These are phyloP conservation scores for Rhodotorula sphaerocarpa DNA, from an alignment of 768 basidiomycete species.

Conservation along the genomic window DNA sequence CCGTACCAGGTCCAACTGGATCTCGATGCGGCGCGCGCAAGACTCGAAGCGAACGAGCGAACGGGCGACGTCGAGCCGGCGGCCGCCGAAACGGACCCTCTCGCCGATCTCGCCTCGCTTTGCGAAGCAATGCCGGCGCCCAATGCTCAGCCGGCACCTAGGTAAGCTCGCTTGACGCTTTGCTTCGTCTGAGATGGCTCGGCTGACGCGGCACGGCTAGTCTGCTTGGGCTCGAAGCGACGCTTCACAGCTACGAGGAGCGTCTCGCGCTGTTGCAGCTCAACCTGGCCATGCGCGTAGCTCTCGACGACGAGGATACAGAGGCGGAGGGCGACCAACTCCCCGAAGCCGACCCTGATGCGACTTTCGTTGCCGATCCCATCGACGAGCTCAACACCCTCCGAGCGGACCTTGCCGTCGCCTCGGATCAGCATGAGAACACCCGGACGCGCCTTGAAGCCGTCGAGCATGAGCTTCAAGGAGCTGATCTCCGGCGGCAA, in stretches of 20 bases:
- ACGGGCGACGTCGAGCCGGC: background rate
- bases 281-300: slow-evolving; percentile 22
- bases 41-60: no score
- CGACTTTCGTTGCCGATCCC: background rate
- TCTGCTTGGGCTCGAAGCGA: slow-evolving; percentile 2
- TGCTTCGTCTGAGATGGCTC: no score
- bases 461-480: no score
- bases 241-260: slow-evolving; percentile 8
- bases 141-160: slow-evolving; percentile 3
- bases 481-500: no score
- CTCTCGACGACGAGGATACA: slow-evolving; percentile 23
- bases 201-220: no score
- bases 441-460: background rate
- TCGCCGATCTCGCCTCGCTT: slow-evolving; percentile 15
- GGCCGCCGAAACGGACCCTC: background rate
- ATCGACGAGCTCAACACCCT: background rate
- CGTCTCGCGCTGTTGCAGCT: slow-evolving; percentile 22
- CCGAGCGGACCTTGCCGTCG: background rate
- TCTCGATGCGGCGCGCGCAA: slow-evolving; percentile 2
- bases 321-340: background rate
- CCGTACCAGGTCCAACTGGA: no score
- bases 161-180: no score
- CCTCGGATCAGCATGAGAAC: background rate
- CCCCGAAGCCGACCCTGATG: background rate
- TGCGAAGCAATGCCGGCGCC: slow-evolving; percentile 11